Conservation (phyloP, 1,139 yeast species). For the Protomyces gravidus region DNA sequence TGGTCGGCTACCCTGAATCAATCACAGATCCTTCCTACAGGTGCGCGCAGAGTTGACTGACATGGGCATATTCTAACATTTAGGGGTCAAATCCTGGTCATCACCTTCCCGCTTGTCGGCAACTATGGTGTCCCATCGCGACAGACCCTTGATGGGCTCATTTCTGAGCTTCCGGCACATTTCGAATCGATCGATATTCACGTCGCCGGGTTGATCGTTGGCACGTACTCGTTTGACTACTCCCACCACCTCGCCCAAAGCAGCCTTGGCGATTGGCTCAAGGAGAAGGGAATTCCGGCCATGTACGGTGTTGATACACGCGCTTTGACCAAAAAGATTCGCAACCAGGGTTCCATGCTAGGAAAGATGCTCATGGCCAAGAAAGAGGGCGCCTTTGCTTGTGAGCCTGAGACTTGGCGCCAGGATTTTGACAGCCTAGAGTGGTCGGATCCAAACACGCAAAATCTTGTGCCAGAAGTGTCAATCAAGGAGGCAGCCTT, state of each 20-base stretch:
- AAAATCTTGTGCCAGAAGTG: constrained; percentile 88
- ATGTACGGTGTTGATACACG: constrained; percentile 97
- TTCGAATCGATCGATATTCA: constrained; percentile 90
- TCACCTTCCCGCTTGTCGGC: constrained; percentile 95
- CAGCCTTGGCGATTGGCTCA: constrained; percentile 89
- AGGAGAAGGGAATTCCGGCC: constrained; percentile 89
- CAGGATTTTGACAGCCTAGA: constrained; percentile 68
- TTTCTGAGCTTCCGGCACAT: constrained; percentile 76
- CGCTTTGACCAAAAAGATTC: constrained; percentile 83
- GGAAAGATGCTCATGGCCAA: constrained; percentile 71
- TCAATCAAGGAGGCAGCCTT: constrained; percentile 70
- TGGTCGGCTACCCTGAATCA: constrained; percentile 99
- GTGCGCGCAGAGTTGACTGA: neutral
- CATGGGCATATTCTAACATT: neutral
- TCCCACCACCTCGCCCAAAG: constrained; percentile 91
- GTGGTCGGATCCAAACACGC: constrained; percentile 88
- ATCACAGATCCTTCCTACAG: constrained; percentile 97
- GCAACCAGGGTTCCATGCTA: constrained; percentile 87
- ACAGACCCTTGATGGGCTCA: constrained; percentile 64
- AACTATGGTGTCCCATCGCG: constrained; percentile 99
- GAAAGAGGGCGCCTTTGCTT: constrained; percentile 36
- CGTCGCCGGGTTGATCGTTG: constrained; percentile 94
- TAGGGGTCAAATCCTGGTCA: constrained; percentile 86
- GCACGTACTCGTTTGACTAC: constrained; percentile 93
- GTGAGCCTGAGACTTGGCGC: constrained; percentile 48